These are phyloP conservation scores for Sporisorium iseilematis-ciliati DNA, from an alignment of 1,284 basidiomycete species.

Conservation along the genomic window DNA sequence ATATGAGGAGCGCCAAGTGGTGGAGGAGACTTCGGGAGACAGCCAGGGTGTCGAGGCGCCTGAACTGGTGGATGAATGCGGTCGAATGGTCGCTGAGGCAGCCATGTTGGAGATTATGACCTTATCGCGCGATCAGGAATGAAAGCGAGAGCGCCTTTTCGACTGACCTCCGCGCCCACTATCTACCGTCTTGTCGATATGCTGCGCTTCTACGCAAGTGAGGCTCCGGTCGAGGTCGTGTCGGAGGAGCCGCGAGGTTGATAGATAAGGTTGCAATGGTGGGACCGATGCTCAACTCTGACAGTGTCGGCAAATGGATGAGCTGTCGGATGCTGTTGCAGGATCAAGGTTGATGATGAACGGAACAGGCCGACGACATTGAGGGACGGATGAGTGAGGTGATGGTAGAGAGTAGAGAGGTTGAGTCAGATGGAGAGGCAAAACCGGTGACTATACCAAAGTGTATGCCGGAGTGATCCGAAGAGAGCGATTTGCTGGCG, in stretches of 20 bases:
- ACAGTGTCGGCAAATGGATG: not conserved
- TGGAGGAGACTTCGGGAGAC: slow-evolving; percentile 25
- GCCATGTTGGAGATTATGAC: slow-evolving; percentile 15
- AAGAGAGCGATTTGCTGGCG: not conserved
- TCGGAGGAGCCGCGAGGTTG: slow-evolving; percentile 1
- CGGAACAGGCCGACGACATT: slow-evolving; percentile 3
- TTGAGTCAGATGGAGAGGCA: not conserved
- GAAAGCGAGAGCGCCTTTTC: too few relatives aligned
- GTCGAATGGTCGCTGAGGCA: slow-evolving; percentile 21
- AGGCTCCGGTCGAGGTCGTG: not conserved
- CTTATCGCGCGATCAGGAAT: not conserved
- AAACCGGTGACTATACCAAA: not conserved
- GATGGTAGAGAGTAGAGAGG: not conserved
- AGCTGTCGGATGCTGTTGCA: not conserved
- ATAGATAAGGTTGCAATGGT: not conserved
- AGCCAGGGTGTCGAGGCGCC: slow-evolving; percentile 40
- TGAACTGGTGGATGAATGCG: slow-evolving; percentile 38
- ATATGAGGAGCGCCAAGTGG: slow-evolving; percentile 26
- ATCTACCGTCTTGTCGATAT: slow-evolving; percentile 1
- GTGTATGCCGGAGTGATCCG: slow-evolving; percentile 23
- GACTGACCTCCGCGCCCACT: not conserved
- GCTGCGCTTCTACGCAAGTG: not conserved
- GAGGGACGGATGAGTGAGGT: not conserved
- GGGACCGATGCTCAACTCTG: not conserved
- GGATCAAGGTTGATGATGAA: slow-evolving; percentile 6